Evolutionary conservation across 23 red algal species (phyloP).

Genomic region (Cyanidiococcus yangmingshanensis): DNA sequence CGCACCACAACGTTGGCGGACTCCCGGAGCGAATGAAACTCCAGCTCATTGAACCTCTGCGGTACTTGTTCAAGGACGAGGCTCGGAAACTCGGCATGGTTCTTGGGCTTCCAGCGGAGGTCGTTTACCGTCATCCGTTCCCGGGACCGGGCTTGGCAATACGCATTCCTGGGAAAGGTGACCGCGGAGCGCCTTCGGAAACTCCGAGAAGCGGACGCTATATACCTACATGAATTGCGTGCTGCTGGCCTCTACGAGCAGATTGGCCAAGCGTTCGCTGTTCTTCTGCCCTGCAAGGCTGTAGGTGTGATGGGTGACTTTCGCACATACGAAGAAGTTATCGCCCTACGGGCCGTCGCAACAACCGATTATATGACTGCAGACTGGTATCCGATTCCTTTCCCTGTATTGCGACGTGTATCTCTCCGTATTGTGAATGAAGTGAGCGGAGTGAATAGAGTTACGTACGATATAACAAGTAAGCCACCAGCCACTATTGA

Average conservation of each 20-base stretch:
- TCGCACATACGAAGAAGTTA: slow-evolving; percentile 95
- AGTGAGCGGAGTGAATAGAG: slow-evolving; percentile 78
- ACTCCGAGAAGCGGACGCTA: slow-evolving; percentile 71
- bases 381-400: slow-evolving; percentile 71
- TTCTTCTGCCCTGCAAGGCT: slow-evolving; percentile 79
- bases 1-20: slow-evolving; percentile 96
- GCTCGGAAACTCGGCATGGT: slow-evolving; percentile 60
- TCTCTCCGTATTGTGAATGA: slow-evolving; percentile 90
- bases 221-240: slow-evolving; percentile 76
- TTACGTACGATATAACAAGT: slow-evolving; percentile 78
- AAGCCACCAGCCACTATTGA: slow-evolving; percentile 96
- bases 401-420: slow-evolving; percentile 34
- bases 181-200: slow-evolving; percentile 42
- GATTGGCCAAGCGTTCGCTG: slow-evolving; percentile 95
- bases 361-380: slow-evolving; percentile 98
- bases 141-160: slow-evolving; percentile 95
- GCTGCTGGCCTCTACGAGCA: slow-evolving; percentile 49
- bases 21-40: slow-evolving; percentile 79
- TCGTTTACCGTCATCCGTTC: slow-evolving; percentile 83
- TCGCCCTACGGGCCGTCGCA: slow-evolving; percentile 78
- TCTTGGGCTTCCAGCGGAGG: slow-evolving; percentile 64
- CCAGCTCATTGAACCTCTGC: slow-evolving; percentile 81
- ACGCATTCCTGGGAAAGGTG: slow-evolving; percentile 79
- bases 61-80: slow-evolving; percentile 96
- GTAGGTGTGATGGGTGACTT: slow-evolving; percentile 97